phyloP scores from a whole-genome alignment of 2,329 filamentous ascomycete species.

The Fusarium musae region DNA sequence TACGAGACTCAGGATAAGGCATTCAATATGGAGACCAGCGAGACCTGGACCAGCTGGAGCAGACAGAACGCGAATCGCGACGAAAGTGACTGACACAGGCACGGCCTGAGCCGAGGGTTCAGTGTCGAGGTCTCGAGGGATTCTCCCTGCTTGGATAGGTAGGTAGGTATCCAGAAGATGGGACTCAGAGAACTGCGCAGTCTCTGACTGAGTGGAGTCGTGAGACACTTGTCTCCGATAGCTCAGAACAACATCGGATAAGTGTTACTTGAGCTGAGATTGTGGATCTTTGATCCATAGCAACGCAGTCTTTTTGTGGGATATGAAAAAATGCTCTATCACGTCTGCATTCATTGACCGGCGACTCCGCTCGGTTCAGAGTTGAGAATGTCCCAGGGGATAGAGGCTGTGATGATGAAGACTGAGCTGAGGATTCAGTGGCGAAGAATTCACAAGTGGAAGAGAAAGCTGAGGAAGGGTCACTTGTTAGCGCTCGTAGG shows the following conservation, averaged over 20 bases:
- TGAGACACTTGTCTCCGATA: slow-evolving; percentile 44
- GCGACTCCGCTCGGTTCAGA: slow-evolving; percentile 6
- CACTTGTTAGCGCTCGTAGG: background rate
- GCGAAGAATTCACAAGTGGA: slow-evolving; percentile 8
- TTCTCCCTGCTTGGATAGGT: slow-evolving; percentile 35
- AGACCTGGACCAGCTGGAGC: slow-evolving; percentile 19
- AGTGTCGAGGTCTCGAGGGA: slow-evolving; percentile 12
- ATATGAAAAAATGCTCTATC: slow-evolving; percentile 6
- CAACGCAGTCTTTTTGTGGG: slow-evolving; percentile 28
- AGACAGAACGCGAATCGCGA: slow-evolving; percentile 14
- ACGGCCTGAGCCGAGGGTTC: slow-evolving; percentile 12
- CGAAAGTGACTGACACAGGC: slow-evolving; percentile 9
- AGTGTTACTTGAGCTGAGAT: slow-evolving; percentile 24
- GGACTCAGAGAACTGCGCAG: slow-evolving; percentile 17
- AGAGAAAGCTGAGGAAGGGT: background rate
- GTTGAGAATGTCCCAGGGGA: background rate
- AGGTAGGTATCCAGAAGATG: background rate
- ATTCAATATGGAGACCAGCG: slow-evolving; percentile 16
- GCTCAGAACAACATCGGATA: slow-evolving; percentile 27
- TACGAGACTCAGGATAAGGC: slow-evolving; percentile 6
- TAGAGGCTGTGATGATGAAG: background rate
- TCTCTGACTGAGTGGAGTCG: slow-evolving; percentile 30
- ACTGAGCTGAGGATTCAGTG: background rate
- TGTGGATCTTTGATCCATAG: slow-evolving; percentile 23
- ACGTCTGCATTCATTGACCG: slow-evolving; percentile 8